Percentiles rank a stretch among this genome's conserved stretches.
phyloP scores from a whole-genome alignment of 1,139 yeast genomes.

The Pichia sp. region DNA sequence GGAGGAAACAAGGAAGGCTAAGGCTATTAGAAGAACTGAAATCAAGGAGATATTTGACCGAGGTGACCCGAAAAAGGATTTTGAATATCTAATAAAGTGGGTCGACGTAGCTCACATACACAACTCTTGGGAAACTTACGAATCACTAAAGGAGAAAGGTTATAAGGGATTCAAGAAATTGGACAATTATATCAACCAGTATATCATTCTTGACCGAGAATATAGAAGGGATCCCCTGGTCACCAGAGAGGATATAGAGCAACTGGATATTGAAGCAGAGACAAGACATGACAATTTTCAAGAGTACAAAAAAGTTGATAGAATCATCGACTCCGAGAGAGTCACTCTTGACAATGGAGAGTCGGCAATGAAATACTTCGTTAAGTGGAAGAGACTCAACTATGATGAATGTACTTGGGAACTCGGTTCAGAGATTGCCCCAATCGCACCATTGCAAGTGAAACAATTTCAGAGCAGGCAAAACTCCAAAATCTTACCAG shows the following conservation, averaged over 20 bases:
- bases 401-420: conserved; percentile 99
- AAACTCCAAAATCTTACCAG: conserved; percentile 80
- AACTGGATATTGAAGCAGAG: conserved; percentile 87
- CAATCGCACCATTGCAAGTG: conserved; percentile 78
- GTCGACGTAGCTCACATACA: conserved; percentile 81
- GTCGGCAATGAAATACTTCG: conserved; percentile 69
- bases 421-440: conserved; percentile 79
- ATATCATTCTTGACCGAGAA: conserved; percentile 64
- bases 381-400: conserved; percentile 89
- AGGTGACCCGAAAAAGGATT: conserved; percentile 52
- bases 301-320: conserved; percentile 80
- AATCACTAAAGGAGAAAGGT: conserved; percentile 38
- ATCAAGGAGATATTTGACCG: conserved; percentile 21
- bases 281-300: conserved; percentile 75
- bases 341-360: conserved; percentile 53
- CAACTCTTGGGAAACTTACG: conserved; percentile 87
- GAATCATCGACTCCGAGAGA: conserved; percentile 85
- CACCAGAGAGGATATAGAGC: conserved; percentile 85
- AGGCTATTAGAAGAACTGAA: conserved; percentile 12
- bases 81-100: conserved; percentile 78
- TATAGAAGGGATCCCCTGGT: conserved; percentile 72
- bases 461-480: conserved; percentile 74
- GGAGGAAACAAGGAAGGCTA: conserved; percentile 7
- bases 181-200: conserved; percentile 84
- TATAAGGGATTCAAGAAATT: conserved; percentile 75